Base-by-base conservation (phyloP, 352 stramenopile species). In the Plasmopara viticola region DNA sequence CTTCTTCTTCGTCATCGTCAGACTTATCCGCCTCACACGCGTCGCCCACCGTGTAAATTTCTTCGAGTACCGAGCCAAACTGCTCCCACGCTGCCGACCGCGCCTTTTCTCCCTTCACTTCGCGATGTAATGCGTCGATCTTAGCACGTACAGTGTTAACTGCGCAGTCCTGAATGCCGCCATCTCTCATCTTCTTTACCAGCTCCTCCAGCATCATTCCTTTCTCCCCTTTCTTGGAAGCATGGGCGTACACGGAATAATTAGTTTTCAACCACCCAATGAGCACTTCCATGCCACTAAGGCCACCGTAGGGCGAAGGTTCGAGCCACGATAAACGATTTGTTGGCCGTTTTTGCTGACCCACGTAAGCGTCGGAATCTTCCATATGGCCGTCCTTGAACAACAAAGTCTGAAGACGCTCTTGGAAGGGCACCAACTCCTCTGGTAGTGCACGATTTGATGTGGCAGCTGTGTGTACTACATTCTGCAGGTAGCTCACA, bases 41-140 rank as follows among this genome's bases (percentile, higher is more conserved):
- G 33, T 67, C 59, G 13, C 59, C 59, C n/a, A 67, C 28, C 10
- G 59, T 67, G 29, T 63, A 67, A 44, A 67, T 67, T 37, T 67
- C 59, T 44, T 67, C 59, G 0, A 67, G 54, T 9, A 67, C 59
- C 5, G 59, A 55, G 4, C 59, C 59, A 20, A 67, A 67, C 28
- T 67, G 59, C 20, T 67, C 59, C 39, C 53, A 67, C 15, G 59
- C 59, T 20, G 54, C 53, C 0, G 59, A 67, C 14, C 59, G 53
- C 1, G 33, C 29, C 49, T 67, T 67, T 30, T 67, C 58, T 8
- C 59, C 59, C 37, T 34, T 40, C 28, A 67, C 59, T 17, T 67
- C 59, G 14, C 54, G 20, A 43, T 67, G 59, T 4, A 67, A 20
- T 6, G 53, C 49, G 29, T 67, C 59, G 29, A 67, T 67, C 48